Percentiles rank a stretch among this genome's conserved stretches.
These are phyloP conservation scores for Fallopia convolvulus DNA, from an alignment of 148 eudicot genomes.

Conservation along the genomic window DNA sequence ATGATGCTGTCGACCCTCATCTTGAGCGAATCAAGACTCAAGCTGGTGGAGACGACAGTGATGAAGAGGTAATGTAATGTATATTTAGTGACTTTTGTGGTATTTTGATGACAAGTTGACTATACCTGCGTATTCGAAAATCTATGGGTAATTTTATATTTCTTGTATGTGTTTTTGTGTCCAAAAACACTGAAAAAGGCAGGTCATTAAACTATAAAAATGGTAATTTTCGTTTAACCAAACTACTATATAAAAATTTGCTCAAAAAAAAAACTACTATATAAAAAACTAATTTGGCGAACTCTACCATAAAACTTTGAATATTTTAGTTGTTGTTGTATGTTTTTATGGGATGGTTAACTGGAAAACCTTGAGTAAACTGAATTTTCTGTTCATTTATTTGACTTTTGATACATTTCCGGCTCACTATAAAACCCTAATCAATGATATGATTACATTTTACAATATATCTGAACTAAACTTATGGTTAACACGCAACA, in stretches of 20 bases:
- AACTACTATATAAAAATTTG: neutral
- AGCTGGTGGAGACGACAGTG: slow-evolving; percentile 79
- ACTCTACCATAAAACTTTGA: neutral
- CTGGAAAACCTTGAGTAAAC: neutral
- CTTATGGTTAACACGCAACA: neutral
- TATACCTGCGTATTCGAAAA: neutral
- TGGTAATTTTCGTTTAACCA: neutral
- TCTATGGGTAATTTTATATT: neutral
- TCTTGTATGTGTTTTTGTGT: too few relatives aligned
- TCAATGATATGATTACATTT: neutral
- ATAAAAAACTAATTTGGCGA: too few relatives aligned
- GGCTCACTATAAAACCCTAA: neutral
- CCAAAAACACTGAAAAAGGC: too few relatives aligned
- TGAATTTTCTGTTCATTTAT: neutral
- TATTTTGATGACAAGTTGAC: neutral
- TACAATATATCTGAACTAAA: neutral
- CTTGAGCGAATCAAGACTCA: slow-evolving; percentile 76
- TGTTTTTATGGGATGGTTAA: neutral
- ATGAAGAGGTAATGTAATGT: slow-evolving; percentile 58
- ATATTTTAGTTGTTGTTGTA: too few relatives aligned
- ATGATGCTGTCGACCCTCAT: slow-evolving; percentile 87
- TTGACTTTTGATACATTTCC: neutral
- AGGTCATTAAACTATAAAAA: neutral
- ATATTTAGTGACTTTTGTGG: too few relatives aligned
- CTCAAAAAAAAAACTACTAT: too few relatives aligned